These are phyloP conservation scores for Debaryomyces hansenii DNA, from an alignment of 805 yeast genomes.

Conservation along the genomic window DNA sequence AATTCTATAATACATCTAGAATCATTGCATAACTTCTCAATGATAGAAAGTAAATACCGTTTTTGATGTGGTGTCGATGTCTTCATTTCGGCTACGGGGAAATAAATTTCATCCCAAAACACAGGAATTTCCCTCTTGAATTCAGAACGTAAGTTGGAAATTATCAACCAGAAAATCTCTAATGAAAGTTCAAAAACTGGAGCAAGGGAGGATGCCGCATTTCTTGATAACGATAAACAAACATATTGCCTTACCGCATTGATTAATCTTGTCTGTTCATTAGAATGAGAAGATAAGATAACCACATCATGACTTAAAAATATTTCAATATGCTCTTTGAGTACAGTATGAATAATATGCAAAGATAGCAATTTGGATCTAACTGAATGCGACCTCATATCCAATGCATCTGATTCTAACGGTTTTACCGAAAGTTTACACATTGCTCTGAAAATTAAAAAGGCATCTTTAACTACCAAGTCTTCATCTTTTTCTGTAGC, in stretches of 20 bases:
- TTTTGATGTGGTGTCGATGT: conserved; percentile 92
- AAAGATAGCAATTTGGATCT: conserved; percentile 87
- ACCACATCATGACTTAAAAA: conserved; percentile 62
- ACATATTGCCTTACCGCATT: conserved; percentile 83
- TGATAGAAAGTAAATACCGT: conserved; percentile 76
- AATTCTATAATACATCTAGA: conserved; percentile 90
- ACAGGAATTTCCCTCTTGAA: conserved; percentile 94
- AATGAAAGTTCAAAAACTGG: conserved; percentile 90
- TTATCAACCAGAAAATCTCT: conserved; percentile 89
- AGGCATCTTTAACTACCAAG: conserved; percentile 82
- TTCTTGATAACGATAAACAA: conserved; percentile 79
- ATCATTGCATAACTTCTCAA: conserved; percentile 81
- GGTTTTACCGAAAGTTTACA: conserved; percentile 87
- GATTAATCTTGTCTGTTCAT: conserved; percentile 60
- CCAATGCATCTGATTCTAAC: conserved; percentile 72
- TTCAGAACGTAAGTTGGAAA: conserved; percentile 79
- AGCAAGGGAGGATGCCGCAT: conserved; percentile 88
- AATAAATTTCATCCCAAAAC: conserved; percentile 86
- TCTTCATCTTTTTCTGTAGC: conserved; percentile 60
- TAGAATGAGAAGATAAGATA: conserved; percentile 48
- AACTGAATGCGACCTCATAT: conserved; percentile 88
- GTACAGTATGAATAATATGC: conserved; percentile 81
- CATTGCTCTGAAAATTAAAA: conserved; percentile 90
- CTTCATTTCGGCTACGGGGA: conserved; percentile 90
- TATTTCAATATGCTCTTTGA: conserved; percentile 81